Conservation (phyloP, 257 asterid species). For the Solanum stenotomum region DNA sequence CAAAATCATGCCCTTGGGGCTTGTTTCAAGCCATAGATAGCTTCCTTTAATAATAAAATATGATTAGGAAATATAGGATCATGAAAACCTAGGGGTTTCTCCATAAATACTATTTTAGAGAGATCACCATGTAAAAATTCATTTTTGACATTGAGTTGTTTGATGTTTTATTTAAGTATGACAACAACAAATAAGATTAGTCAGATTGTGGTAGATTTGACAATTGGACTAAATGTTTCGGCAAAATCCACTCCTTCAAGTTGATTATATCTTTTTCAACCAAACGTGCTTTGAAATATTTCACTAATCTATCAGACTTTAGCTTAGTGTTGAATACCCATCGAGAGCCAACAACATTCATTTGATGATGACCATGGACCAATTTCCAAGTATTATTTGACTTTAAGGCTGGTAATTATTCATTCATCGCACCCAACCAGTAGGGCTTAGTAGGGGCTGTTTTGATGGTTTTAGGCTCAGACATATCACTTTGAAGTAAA, state of each 20-base stretch:
- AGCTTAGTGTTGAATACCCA: background rate
- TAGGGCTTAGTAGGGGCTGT: background rate
- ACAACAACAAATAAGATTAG: background rate
- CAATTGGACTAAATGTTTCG: background rate
- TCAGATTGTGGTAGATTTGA: background rate
- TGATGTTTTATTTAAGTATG: background rate
- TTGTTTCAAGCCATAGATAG: background rate
- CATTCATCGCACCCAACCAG: background rate
- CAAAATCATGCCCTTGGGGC: background rate
- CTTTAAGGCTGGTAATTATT: background rate
- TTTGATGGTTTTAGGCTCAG: background rate
- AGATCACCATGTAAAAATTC: background rate
- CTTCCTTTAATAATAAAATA: too few species aligned
- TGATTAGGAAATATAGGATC: background rate
- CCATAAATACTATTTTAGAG: background rate
- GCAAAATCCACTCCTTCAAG: background rate
- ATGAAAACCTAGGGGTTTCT: background rate
- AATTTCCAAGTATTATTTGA: background rate
- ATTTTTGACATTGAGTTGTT: background rate
- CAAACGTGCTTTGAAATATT: background rate
- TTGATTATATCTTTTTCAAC: too few species aligned
- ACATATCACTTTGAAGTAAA: background rate
- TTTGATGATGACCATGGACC: background rate
- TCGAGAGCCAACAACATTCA: background rate
- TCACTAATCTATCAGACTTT: background rate